Conservation (phyloP, 495 filamentous ascomycete species). For the Tuber brumale region DNA sequence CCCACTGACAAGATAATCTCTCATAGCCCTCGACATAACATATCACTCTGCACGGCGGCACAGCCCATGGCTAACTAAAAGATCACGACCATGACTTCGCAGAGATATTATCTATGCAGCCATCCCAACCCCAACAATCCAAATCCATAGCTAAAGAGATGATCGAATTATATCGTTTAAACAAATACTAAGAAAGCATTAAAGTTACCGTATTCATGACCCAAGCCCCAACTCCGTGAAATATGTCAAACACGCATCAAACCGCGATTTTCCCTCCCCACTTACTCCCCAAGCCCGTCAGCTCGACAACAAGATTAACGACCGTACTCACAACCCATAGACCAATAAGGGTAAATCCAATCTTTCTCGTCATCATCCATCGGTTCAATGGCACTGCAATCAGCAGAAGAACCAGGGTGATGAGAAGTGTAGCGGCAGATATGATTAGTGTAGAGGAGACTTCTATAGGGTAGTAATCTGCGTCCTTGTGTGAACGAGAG, state of each 20-base stretch:
- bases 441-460: constrained; percentile 79
- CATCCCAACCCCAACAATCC: neutral
- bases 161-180: neutral
- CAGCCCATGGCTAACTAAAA: neutral
- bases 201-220: constrained; percentile 3
- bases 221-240: constrained; percentile 1
- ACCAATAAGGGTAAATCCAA: constrained; percentile 75
- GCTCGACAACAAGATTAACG: constrained; percentile 75
- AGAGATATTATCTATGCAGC: neutral
- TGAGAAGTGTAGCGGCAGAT: constrained; percentile 67
- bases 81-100: neutral
- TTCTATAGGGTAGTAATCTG: constrained; percentile 68
- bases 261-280: constrained; percentile 15
- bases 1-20: neutral
- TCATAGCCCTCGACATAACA: neutral
- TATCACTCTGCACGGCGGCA: neutral
- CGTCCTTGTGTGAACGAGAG: constrained; percentile 50
- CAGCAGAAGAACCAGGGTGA: constrained; percentile 72
- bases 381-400: constrained; percentile 75
- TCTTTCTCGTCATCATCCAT: constrained; percentile 80
- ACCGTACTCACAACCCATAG: constrained; percentile 82
- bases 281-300: constrained; percentile 52
- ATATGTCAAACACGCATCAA: neutral
- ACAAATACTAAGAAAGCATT: neutral
- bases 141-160: neutral